Evolutionary conservation across 331 rosid genomes (phyloP), one percentile per base, ranked within the genome.

Genomic region (Pyrus hybrid): DNA sequence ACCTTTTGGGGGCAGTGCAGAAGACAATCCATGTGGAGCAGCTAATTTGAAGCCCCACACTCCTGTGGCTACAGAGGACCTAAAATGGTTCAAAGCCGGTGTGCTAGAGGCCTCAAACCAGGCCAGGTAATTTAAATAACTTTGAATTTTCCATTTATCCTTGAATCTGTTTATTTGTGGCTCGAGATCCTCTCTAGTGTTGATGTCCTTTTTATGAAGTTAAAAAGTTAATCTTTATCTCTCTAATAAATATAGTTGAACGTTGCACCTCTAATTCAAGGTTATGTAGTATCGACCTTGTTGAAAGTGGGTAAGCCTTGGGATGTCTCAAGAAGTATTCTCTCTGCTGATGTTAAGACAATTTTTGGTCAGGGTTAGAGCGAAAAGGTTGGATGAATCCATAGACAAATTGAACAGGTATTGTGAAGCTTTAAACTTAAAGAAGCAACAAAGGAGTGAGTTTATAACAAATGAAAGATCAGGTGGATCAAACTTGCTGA

Each of bases 101-200:
- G 60, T 93, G 43, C 75, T 74, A 72, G 97, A 86, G 73, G 83
- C 88, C 73, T 81, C 90, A 71, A 75, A 63, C 72, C 80, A 81
- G 82, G 93, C 98, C 83, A 93, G 97, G 97, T 93, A 88, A 82
- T 76, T 81, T 64, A 60, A 68, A 30, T 29, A 79, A 80, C 67
- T 62, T 4, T 57, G 14, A 57, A 8, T 0, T 57, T 57, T 57
- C 63, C 26, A 21, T 57, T 21, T 57, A 20, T 57, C 67, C 10
- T 70, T 45, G 67, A 18, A 22, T 54, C 47, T 67, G 67, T 54
- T 54, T 25, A 67, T 37, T 67, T 67, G 54, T 21, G 71, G 32
- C 54, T 20, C 20, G 2, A n/a, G 45, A 32, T n/a, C 51, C 71
- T 21, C 49, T 66, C 20, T 16, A 63, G 21, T 29, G 20, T 41